Percentiles rank a stretch among this genome's conserved stretches.
phyloP scores from a whole-genome alignment of 2,329 filamentous ascomycete genomes.

The Phaeosphaeriaceae sp. region DNA sequence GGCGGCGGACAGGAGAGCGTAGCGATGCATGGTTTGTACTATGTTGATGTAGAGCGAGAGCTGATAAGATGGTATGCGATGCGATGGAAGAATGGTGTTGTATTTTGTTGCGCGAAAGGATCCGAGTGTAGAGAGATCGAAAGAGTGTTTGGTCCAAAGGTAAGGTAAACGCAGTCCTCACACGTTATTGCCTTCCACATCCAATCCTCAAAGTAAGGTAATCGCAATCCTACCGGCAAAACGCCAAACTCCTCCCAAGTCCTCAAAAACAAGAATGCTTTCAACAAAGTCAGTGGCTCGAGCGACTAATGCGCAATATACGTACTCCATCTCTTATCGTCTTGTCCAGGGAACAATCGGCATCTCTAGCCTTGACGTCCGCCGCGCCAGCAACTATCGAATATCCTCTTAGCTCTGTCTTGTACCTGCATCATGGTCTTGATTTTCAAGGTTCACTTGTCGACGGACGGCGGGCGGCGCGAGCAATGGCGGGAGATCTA shows the following conservation, averaged over 20 bases:
- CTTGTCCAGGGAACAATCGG: background rate
- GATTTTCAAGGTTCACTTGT: background rate
- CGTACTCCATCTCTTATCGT: background rate
- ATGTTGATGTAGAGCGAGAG: background rate
- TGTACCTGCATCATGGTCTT: background rate
- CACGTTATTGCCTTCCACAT: background rate
- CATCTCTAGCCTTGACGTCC: background rate
- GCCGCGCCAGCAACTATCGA: background rate
- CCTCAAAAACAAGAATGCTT: background rate
- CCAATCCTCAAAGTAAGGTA: background rate
- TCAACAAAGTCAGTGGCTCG: background rate
- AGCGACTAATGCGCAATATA: background rate
- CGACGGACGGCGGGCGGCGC: background rate
- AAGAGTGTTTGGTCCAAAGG: background rate
- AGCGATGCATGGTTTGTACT: constrained; percentile 5
- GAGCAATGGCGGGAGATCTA: background rate
- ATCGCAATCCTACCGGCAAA: background rate
- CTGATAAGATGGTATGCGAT: background rate
- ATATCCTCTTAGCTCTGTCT: background rate
- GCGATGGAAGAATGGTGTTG: background rate
- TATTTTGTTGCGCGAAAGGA: background rate
- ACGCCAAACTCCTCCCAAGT: background rate
- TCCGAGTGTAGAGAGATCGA: background rate
- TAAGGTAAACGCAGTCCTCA: background rate
- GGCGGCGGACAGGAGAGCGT: background rate